Evolutionary conservation across 2,329 filamentous ascomycete genomes (phyloP), one percentile per base, ranked within the genome.

Genomic region (Fusarium sp.): DNA sequence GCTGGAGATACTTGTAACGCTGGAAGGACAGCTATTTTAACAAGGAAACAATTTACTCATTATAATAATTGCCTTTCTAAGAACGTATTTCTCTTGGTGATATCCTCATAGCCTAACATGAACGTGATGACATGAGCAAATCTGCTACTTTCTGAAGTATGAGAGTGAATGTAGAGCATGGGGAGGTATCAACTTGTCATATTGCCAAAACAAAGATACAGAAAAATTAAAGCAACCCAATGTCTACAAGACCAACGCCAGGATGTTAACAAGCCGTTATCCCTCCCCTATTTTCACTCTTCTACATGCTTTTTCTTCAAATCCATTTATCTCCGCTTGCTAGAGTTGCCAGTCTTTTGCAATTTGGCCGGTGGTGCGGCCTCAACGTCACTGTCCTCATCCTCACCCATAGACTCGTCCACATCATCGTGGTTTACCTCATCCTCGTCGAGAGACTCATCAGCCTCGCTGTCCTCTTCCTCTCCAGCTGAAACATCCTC

Each of bases 371-470:
- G 84, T 51, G 84, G 83, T 44, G 81, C 83, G 12, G 82, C 57
- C 18, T 86, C 84, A 20, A 79, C 80, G 51, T 87, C 85, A 57
- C 83, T 86, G 64, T 84, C 84, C 34, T 85, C 87, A 12, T 87
- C 87, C 64, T 90, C 89, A 9, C 83, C 84, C 77, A 81, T 79
- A 11, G 85, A 86, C 55, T 87, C 85, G 32, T 83, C 81, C 9
- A 85, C 82, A 55, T 91, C 89, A 37, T 88, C 85, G 57, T 90
- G 85, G 47, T 88, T 82, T 4, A 87, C 87, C 63, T 90, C 87
- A 20, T 90, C 86, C 64, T 88, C 87, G 24, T 89, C 86, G 4
- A 88, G 77, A 1, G 81, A 82, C 71, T 85, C 84, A 37, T 84
- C 83, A 3, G 77, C 85, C 10, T 83, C 86, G 16, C 68, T 71